Conservation (phyloP, 345 rosid species). For the Xanthoceras sorbifolium region DNA sequence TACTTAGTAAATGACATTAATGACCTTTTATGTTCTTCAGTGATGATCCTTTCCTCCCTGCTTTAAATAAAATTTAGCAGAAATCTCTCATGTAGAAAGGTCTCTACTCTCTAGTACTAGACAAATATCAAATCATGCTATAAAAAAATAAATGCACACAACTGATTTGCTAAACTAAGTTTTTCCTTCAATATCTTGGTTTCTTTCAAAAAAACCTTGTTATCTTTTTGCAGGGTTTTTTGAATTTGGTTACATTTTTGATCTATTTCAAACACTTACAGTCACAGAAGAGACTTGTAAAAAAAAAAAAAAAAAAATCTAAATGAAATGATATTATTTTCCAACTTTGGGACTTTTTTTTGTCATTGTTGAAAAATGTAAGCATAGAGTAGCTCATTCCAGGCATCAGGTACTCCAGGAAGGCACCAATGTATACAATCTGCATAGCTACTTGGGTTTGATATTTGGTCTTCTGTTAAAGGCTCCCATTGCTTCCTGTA, state of each 20-base stretch:
- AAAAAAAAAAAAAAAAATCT: neutral
- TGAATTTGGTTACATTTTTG: neutral
- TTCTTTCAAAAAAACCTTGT: neutral
- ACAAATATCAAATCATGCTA: no score
- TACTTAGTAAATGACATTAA: no score
- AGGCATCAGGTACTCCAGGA: constrained; percentile 91
- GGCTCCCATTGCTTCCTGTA: constrained; percentile 76
- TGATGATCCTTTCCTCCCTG: no score
- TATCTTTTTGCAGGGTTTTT: neutral
- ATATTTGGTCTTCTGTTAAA: constrained; percentile 43
- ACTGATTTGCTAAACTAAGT: no score
- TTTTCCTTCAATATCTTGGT: neutral
- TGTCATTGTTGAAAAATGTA: constrained; percentile 36
- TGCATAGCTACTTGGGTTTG: constrained; percentile 63
- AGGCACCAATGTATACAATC: constrained; percentile 96
- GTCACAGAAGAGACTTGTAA: neutral
- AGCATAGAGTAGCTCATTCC: constrained; percentile 86
- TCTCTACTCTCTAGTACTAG: no score
- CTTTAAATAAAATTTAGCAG: no score
- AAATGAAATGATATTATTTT: neutral
- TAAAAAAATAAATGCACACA: no score
- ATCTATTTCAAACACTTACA: neutral
- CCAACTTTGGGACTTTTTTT: neutral
- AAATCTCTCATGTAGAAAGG: no score
- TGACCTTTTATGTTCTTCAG: no score